phyloP scores from a whole-genome alignment of 176 grass and related monocot genomes.

The Aegilops sharonensis region DNA sequence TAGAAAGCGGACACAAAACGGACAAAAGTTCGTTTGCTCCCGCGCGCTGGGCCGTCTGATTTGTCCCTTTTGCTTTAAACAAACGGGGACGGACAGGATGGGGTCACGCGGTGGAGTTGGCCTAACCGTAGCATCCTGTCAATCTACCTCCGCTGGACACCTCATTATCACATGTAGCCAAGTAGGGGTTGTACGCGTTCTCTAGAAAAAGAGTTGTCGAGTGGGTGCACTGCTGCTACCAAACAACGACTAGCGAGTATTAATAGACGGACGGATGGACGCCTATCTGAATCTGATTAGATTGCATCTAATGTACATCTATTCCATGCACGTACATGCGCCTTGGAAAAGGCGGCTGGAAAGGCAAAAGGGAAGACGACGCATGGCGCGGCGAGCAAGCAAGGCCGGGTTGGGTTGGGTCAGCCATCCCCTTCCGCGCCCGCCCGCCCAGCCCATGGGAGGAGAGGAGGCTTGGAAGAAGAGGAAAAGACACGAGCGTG shows the following conservation, averaged over 20 bases:
- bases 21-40: too few species aligned
- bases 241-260: background rate
- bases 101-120: too few species aligned
- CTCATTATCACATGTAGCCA: background rate
- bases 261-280: background rate
- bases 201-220: background rate
- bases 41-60: too few species aligned
- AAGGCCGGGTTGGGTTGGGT: slow-evolving; percentile 6
- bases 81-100: too few species aligned
- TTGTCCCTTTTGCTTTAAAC: too few species aligned
- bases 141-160: background rate
- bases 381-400: background rate
- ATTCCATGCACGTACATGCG: background rate
- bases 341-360: background rate
- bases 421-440: slow-evolving; percentile 25
- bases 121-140: background rate
- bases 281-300: background rate
- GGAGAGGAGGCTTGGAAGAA: slow-evolving; percentile 30
- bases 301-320: background rate
- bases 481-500: slow-evolving; percentile 8
- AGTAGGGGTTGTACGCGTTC: background rate
- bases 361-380: background rate
- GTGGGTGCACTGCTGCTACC: background rate
- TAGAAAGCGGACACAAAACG: too few species aligned
- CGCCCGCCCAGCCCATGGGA: background rate